Base-by-base conservation (phyloP, 2,329 filamentous ascomycete species). In the Xylaria sp. region DNA sequence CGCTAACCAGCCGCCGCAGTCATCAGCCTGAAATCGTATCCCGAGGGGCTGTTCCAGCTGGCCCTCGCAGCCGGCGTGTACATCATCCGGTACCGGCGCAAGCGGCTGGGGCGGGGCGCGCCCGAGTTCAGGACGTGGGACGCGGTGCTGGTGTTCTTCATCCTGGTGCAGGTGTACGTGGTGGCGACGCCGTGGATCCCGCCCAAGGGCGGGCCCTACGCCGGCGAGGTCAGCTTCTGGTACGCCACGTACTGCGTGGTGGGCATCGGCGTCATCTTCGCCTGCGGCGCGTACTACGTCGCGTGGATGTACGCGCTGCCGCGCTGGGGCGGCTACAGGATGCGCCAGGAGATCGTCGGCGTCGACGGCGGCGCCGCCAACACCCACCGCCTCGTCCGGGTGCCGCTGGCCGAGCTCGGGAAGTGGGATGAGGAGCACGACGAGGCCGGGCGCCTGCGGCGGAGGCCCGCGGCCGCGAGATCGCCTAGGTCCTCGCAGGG, bases 121-220 rank as follows among this genome's bases (percentile, higher is more conserved):
- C 71, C 81, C 0, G 77, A 78, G 3, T 90, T 88, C 68, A 74
- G 72, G 6, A 80, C 84, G 0, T 90, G 85, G 85, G 67, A 84
- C 52, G 48, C 78, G 0, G 75, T 80, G 0, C 69, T 90, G 1
- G 63, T 80, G 7, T 88, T 90, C 69, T 84, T 79, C 44, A 78
- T 87, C 42, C 66, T 83, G 0, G 72, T 84, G 0, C 81, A 88
- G 47, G 51, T 85, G 0, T 90, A 84, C 54, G 72, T 89, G 41
- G 71, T 91, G 2, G 77, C 85, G 16, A 88, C 89, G 78, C 87
- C 88, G 0, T 91, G 87, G 88, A 87, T 85, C 60, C 88, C 87
- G 1, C 88, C 88, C 0, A 74, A 76, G 1, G 78, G 74, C 0
- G 87, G 87, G 0, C 73, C 74, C 0, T 78, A 80, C 29, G 83